These are phyloP conservation scores for Sanghuangporus weigelae DNA, from an alignment of 1,284 basidiomycete genomes.

Conservation along the genomic window DNA sequence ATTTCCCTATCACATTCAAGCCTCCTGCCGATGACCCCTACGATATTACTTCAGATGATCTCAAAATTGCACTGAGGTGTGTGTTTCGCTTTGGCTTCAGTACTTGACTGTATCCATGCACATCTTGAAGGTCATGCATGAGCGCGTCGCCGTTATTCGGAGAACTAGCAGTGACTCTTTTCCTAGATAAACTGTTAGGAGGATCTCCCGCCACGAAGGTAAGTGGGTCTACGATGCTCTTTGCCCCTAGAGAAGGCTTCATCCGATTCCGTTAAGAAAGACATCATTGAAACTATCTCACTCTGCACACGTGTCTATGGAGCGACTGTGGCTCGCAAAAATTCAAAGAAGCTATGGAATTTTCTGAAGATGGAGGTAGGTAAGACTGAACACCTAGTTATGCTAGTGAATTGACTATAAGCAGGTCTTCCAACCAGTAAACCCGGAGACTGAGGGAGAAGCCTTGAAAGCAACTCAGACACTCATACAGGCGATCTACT, in stretches of 20 bases:
- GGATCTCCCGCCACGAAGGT: slow-evolving; percentile 86
- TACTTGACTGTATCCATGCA: background rate
- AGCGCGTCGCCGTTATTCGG: slow-evolving; percentile 82
- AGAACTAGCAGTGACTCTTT: slow-evolving; percentile 78
- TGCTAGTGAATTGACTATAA: slow-evolving; percentile 4
- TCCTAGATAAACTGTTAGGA: slow-evolving; percentile 89
- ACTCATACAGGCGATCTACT: slow-evolving; percentile 70
- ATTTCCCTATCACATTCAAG: slow-evolving; percentile 97
- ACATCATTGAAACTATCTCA: slow-evolving; percentile 74
- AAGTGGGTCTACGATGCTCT: slow-evolving; percentile 2
- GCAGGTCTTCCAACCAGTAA: slow-evolving; percentile 89
- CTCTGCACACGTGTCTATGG: slow-evolving; percentile 83
- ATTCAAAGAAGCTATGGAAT: slow-evolving; percentile 80
- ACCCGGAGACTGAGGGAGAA: slow-evolving; percentile 63
- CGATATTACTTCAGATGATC: slow-evolving; percentile 85
- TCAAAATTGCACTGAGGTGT: slow-evolving; percentile 72
- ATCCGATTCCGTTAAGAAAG: slow-evolving; percentile 49
- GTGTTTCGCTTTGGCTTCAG: background rate
- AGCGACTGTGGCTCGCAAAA: slow-evolving; percentile 48
- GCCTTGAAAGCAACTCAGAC: slow-evolving; percentile 68
- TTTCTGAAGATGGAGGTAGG: slow-evolving; percentile 80
- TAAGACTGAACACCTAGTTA: background rate
- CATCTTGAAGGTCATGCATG: slow-evolving; percentile 47
- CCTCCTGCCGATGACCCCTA: slow-evolving; percentile 95
- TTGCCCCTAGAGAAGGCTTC: background rate